phyloP scores from a whole-genome alignment of 2,329 filamentous ascomycete genomes.

The Proliferodiscus dingleyae region DNA sequence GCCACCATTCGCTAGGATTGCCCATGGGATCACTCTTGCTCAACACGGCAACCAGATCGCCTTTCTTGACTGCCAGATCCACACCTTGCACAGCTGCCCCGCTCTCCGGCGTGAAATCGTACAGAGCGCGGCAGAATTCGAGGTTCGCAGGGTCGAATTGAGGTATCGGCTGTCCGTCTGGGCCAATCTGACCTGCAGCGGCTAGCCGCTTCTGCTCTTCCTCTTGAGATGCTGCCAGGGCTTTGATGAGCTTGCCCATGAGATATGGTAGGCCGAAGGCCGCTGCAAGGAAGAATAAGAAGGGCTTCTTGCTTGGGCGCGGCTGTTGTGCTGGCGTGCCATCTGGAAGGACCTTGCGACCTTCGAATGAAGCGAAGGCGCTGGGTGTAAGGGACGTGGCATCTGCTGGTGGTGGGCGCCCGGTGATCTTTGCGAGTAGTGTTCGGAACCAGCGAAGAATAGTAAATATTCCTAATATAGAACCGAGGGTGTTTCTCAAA shows the following conservation, averaged over 20 bases:
- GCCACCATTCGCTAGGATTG: constrained; percentile 95
- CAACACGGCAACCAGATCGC: constrained; percentile 90
- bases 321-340: constrained; percentile 55
- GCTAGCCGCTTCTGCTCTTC: constrained; percentile 66
- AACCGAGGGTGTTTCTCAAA: constrained; percentile 86
- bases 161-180: constrained; percentile 42
- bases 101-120: constrained; percentile 84
- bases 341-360: constrained; percentile 57
- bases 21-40: constrained; percentile 90
- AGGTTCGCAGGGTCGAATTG: constrained; percentile 82
- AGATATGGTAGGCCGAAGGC: constrained; percentile 94
- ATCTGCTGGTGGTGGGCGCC: constrained; percentile 82
- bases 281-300: constrained; percentile 90
- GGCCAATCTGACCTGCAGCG: constrained; percentile 46
- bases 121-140: constrained; percentile 91
- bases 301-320: constrained; percentile 86
- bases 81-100: constrained; percentile 62
- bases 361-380: constrained; percentile 86
- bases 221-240: constrained; percentile 78
- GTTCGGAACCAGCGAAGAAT: constrained; percentile 92
- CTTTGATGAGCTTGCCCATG: constrained; percentile 91
- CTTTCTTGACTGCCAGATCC: constrained; percentile 88
- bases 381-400: constrained; percentile 82
- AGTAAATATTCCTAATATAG: constrained; percentile 91
- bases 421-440: constrained; percentile 85